Conservation (phyloP, 2,329 filamentous ascomycete species). For the Zasmidium angulare region DNA sequence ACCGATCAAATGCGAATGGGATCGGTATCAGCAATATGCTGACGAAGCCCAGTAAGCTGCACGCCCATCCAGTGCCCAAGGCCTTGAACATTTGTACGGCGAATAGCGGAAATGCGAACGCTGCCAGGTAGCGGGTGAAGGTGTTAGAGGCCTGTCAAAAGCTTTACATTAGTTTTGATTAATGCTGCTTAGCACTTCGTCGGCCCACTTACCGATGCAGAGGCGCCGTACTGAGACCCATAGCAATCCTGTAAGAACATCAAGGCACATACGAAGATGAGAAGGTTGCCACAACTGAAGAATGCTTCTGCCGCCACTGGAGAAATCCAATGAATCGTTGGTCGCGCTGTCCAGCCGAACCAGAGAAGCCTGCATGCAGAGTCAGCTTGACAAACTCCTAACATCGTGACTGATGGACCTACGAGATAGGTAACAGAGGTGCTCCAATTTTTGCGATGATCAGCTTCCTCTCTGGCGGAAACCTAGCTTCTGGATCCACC, state of each 20-base stretch:
- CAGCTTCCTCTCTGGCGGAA: constrained; percentile 10
- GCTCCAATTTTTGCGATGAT: constrained; percentile 15
- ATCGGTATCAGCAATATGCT: constrained; percentile 39
- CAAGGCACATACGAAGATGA: constrained; percentile 38
- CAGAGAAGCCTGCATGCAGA: constrained; percentile 28
- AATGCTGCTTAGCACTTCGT: not conserved
- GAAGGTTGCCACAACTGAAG: constrained; percentile 36
- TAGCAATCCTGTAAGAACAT: constrained; percentile 57
- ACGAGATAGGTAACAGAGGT: constrained; percentile 11
- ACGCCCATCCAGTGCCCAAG: constrained; percentile 41
- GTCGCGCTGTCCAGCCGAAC: constrained; percentile 37
- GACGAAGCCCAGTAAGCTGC: constrained; percentile 39
- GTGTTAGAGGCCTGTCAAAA: constrained; percentile 52
- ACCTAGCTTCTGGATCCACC: not conserved
- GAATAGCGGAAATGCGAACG: constrained; percentile 60
- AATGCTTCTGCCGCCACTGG: constrained; percentile 35
- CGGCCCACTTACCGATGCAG: constrained; percentile 39
- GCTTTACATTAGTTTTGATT: not conserved
- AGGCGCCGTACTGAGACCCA: constrained; percentile 52
- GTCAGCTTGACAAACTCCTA: too few relatives aligned
- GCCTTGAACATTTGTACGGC: constrained; percentile 33
- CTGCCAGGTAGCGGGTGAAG: constrained; percentile 56
- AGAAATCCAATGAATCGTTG: constrained; percentile 37
- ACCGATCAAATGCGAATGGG: constrained; percentile 38
- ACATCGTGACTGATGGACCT: not conserved